Evolutionary conservation across 768 basidiomycete genomes (phyloP).

Genomic region (Crucibulum laeve): DNA sequence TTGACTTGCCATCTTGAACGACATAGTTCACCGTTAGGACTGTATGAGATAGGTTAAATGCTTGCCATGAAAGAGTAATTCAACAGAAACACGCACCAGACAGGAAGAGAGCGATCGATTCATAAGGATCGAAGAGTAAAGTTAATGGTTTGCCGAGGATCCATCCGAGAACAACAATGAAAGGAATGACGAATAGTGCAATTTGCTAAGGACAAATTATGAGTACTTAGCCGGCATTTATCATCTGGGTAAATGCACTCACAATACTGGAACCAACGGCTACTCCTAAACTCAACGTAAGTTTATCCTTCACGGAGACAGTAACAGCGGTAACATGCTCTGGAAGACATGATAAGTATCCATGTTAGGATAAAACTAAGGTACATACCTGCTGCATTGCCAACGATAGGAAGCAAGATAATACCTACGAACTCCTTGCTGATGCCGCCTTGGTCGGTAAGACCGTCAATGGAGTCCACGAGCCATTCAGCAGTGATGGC

Average conservation of each 20-base stretch:
- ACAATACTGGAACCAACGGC: slow-evolving; percentile 85
- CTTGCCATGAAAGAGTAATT: neutral
- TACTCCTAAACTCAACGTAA: slow-evolving; percentile 82
- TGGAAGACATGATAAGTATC: slow-evolving; percentile 11
- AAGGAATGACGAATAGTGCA: slow-evolving; percentile 80
- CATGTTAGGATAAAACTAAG: slow-evolving; percentile 2
- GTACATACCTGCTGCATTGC: slow-evolving; percentile 69
- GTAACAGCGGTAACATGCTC: slow-evolving; percentile 92
- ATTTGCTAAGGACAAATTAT: slow-evolving; percentile 55
- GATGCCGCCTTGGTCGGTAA: slow-evolving; percentile 55
- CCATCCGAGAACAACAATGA: slow-evolving; percentile 79
- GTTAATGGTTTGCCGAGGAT: slow-evolving; percentile 74
- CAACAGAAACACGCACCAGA: slow-evolving; percentile 24
- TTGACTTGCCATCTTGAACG: slow-evolving; percentile 79
- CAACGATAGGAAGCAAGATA: slow-evolving; percentile 84
- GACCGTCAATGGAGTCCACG: slow-evolving; percentile 76
- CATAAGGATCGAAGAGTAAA: slow-evolving; percentile 88
- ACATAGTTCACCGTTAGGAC: slow-evolving; percentile 82
- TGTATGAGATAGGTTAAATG: slow-evolving; percentile 15
- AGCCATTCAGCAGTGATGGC: slow-evolving; percentile 67
- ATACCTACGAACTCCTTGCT: slow-evolving; percentile 82
- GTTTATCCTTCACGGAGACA: slow-evolving; percentile 85
- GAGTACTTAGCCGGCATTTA: slow-evolving; percentile 1
- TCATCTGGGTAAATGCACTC: slow-evolving; percentile 20
- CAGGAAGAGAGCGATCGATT: slow-evolving; percentile 61